Evolutionary conservation across 352 stramenopile genomes (phyloP).

Genomic region (Globisporangium mamillatum): DNA sequence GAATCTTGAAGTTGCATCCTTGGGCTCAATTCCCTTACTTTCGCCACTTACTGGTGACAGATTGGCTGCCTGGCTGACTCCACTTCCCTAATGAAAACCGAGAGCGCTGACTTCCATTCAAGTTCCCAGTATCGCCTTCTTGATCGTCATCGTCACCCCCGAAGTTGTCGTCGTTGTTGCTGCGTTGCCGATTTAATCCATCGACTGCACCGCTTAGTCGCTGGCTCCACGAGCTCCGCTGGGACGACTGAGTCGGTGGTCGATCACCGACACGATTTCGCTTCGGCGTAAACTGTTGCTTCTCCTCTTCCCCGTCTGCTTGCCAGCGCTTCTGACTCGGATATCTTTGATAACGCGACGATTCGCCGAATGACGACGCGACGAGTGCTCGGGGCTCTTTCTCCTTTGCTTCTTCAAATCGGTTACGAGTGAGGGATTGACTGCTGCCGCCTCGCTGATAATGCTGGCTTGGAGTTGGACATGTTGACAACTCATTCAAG

Average conservation of each 20-base stretch:
- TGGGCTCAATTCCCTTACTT: conserved; percentile 2
- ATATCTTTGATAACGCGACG: conserved; percentile 1
- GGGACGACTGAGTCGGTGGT: not conserved
- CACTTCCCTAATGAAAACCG: conserved; percentile 16
- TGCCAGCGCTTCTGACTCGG: conserved; percentile 17
- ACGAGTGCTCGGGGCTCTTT: conserved; percentile 1
- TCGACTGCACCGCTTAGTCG: conserved; percentile 2
- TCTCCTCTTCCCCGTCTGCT: not conserved
- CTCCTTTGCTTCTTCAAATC: conserved; percentile 1
- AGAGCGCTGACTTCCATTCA: not conserved
- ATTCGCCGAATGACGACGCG: conserved; percentile 1
- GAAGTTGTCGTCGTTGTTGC: not conserved
- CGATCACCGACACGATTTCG: not conserved
- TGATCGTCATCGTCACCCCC: conserved; percentile 4
- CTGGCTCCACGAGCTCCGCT: conserved; percentile 18
- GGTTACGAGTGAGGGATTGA: not conserved
- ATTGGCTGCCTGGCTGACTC: conserved; percentile 13
- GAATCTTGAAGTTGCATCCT: not conserved
- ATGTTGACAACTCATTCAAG: conserved; percentile 51
- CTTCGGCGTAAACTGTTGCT: not conserved
- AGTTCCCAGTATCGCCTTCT: not conserved
- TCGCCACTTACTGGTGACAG: conserved; percentile 17
- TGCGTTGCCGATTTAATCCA: not conserved
- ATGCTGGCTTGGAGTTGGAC: conserved; percentile 15
- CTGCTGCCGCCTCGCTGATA: conserved; percentile 5